phyloP scores from a whole-genome alignment of 768 basidiomycete species.

The Tylopilus sp. region DNA sequence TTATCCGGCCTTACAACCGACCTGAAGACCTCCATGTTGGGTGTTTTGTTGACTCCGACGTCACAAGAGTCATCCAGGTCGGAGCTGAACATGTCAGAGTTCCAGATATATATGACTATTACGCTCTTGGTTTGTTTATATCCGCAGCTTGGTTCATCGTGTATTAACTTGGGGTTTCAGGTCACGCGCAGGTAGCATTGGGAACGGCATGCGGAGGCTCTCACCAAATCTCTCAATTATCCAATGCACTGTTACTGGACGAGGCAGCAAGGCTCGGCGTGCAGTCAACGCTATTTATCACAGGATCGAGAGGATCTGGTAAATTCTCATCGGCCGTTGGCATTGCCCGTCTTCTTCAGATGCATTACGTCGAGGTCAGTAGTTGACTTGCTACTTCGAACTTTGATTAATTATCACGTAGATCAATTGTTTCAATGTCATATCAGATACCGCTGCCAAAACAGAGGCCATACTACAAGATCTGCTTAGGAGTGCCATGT shows the following conservation, averaged over 20 bases:
- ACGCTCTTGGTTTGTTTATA: slow-evolving; percentile 44
- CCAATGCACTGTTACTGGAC: slow-evolving; percentile 55
- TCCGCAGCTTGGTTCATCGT: neutral
- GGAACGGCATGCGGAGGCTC: slow-evolving; percentile 32
- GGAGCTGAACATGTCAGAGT: slow-evolving; percentile 70
- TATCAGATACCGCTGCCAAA: slow-evolving; percentile 73
- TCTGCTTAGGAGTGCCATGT: slow-evolving; percentile 70
- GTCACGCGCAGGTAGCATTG: slow-evolving; percentile 3
- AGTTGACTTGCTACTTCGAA: neutral
- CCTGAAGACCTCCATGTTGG: slow-evolving; percentile 71
- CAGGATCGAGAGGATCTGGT: slow-evolving; percentile 77
- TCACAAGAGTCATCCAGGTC: slow-evolving; percentile 75
- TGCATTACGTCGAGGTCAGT: slow-evolving; percentile 75
- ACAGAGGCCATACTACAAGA: slow-evolving; percentile 72
- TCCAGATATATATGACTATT: slow-evolving; percentile 49
- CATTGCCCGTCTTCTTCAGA: slow-evolving; percentile 61
- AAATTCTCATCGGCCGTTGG: slow-evolving; percentile 64
- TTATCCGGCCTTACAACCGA: slow-evolving; percentile 39
- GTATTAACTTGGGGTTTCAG: slow-evolving; percentile 19
- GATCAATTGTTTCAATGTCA: slow-evolving; percentile 83
- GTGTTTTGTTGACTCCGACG: slow-evolving; percentile 72
- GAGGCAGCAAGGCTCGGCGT: slow-evolving; percentile 59
- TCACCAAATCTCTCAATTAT: slow-evolving; percentile 51
- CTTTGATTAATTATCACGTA: slow-evolving; percentile 29
- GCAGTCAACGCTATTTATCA: slow-evolving; percentile 68